Percentiles rank a stretch among this genome's conserved stretches.
These are phyloP conservation scores for Inga oerstediana DNA, from an alignment of 306 rosid genomes.

Conservation along the genomic window DNA sequence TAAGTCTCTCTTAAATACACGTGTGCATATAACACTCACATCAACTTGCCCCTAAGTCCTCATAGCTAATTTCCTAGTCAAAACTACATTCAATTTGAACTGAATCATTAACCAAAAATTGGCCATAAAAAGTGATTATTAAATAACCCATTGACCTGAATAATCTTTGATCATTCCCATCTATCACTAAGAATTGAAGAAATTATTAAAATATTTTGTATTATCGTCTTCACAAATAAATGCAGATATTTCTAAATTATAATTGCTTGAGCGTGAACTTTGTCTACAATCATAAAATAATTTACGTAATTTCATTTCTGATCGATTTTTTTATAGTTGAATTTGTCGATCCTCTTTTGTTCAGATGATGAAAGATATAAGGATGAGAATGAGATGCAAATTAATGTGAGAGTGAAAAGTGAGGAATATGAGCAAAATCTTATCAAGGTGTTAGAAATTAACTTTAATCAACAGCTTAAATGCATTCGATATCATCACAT, in stretches of 20 bases:
- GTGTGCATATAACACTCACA: too few relatives aligned
- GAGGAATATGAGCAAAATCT: background rate
- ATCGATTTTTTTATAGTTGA: background rate
- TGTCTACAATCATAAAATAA: background rate
- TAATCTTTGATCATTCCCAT: background rate
- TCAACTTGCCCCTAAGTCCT: too few relatives aligned
- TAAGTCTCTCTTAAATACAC: too few relatives aligned
- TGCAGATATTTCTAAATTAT: background rate
- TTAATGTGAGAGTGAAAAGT: background rate
- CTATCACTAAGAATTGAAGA: background rate
- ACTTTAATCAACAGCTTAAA: background rate
- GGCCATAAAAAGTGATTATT: too few relatives aligned
- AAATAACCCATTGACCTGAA: too few relatives aligned
- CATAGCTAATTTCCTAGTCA: too few relatives aligned
- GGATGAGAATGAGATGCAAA: too few relatives aligned
- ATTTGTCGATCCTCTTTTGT: background rate
- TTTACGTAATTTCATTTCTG: background rate
- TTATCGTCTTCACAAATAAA: background rate
- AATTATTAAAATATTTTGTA: background rate
- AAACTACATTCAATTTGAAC: too few relatives aligned
- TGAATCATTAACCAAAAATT: too few relatives aligned
- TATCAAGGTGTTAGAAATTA: too few relatives aligned
- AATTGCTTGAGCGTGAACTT: background rate
- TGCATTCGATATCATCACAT: too few relatives aligned
- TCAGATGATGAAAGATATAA: background rate